Evolutionary conservation across 345 rosid genomes (phyloP), one percentile per base, ranked within the genome.

Genomic region (Eucalyptus curtisii): DNA sequence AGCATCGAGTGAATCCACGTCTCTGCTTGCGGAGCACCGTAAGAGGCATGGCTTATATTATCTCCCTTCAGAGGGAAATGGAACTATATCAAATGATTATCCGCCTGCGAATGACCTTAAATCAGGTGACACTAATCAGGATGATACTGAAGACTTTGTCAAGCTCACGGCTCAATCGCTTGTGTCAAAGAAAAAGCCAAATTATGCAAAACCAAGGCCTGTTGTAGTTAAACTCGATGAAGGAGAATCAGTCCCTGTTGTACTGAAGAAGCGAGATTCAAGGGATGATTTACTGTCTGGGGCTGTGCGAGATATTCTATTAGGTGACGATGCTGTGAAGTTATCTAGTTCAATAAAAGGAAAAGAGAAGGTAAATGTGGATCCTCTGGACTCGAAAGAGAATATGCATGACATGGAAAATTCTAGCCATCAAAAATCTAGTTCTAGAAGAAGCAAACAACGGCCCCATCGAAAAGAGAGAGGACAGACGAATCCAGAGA

Each of bases 191-290:
- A 95, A 91, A 89, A 98, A 94, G 90, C 87, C 92, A 52, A 95
- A 90, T 89, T 90, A 91, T 87, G 92, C 93, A 44, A 98, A 98
- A 89, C 93, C 94, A 33, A 96, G 99, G 94, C 99, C 99, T 85
- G 97, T 97, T 87, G 99, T 98, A 82, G 98, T 98, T 88, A 95
- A 94, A 93, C 94, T 98, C 90, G 98, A 97, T 88, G 97, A 94
- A 90, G 97, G 93, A 88, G 96, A 93, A 87, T 95, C 86, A 24
- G 88, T 87, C 86, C 90, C 90, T 44, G 85, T 89, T 30, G 66
- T 85, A 49, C 49, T 88, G 33, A 95, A 89, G 90, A 93, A 92
- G 90, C 88, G 87, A 12, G 91, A 89, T 27, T 49, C 86, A 37
- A 92, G 90, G 85, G 95, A 92, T 91, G 96, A 94, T 89, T 91